These are phyloP conservation scores for Umbelopsis vinacea DNA, from an alignment of 192 early-diverging fungal species.

Conservation along the genomic window DNA sequence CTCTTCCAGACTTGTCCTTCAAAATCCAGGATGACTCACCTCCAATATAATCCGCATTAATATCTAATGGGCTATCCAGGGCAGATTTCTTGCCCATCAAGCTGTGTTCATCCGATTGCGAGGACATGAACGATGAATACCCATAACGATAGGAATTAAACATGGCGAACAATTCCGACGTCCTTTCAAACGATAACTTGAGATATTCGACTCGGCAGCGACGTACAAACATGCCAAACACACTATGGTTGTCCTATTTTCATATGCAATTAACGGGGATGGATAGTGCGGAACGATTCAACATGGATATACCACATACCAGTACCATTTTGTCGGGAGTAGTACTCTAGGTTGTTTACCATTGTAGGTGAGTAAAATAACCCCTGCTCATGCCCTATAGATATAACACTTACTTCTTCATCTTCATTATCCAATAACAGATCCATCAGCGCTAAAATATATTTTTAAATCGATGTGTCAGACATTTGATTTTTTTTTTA, in stretches of 20 bases:
- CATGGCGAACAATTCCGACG: conserved; percentile 31
- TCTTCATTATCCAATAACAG: conserved; percentile 8
- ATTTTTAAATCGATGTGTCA: background rate
- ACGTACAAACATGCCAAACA: conserved; percentile 45
- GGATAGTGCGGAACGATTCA: background rate
- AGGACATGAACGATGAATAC: conserved; percentile 3
- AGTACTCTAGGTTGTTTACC: background rate
- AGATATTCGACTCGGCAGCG: conserved; percentile 43
- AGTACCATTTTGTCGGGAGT: conserved; percentile 8
- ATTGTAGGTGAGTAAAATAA: background rate
- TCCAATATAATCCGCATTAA: conserved; percentile 18
- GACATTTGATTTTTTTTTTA: too few species aligned
- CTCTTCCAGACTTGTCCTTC: too few species aligned
- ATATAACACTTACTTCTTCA: background rate
- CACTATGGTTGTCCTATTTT: conserved; percentile 38
- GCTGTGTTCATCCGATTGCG: conserved; percentile 18
- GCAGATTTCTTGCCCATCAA: conserved; percentile 5
- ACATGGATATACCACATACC: background rate
- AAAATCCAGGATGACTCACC: background rate
- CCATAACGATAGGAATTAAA: conserved; percentile 34
- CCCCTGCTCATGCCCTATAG: background rate
- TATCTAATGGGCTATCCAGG: conserved; percentile 16
- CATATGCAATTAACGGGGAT: background rate
- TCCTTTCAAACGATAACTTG: conserved; percentile 32
- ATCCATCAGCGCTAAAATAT: background rate